Conservation (phyloP, 768 basidiomycete species). For the Podaxis sp. region DNA sequence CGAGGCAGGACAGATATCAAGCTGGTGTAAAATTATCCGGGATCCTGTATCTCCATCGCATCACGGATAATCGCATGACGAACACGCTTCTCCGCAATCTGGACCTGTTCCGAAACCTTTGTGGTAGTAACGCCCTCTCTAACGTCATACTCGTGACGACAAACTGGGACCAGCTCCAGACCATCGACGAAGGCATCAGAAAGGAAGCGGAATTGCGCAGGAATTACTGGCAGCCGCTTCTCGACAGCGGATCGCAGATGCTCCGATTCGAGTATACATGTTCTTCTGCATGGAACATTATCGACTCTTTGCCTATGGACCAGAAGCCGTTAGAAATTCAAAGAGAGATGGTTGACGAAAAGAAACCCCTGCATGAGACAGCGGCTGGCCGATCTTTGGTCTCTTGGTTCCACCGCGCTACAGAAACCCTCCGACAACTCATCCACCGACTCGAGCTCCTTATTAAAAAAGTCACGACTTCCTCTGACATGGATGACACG, state of each 20-base stretch:
- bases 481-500: background rate
- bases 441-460: background rate
- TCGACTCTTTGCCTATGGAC: conserved; percentile 8
- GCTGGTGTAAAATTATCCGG: conserved; percentile 14
- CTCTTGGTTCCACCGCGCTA: background rate
- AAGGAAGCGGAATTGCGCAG: conserved; percentile 13
- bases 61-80: conserved; percentile 18
- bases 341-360: conserved; percentile 18
- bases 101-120: conserved; percentile 18
- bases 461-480: background rate
- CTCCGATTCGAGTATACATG: conserved; percentile 10
- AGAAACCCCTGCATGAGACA: conserved; percentile 7
- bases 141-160: conserved; percentile 20
- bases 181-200: background rate
- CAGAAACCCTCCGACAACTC: background rate
- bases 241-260: conserved; percentile 15
- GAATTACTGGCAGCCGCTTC: conserved; percentile 12
- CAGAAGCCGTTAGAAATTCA: conserved; percentile 15
- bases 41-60: conserved; percentile 19
- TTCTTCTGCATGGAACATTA: conserved; percentile 17
- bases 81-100: conserved; percentile 11
- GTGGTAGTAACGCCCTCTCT: conserved; percentile 8
- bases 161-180: conserved; percentile 18
- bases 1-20: conserved; percentile 11
- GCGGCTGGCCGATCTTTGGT: conserved; percentile 15